These are phyloP conservation scores for Sinapis alba DNA, from an alignment of 441 rosid species.

Conservation along the genomic window DNA sequence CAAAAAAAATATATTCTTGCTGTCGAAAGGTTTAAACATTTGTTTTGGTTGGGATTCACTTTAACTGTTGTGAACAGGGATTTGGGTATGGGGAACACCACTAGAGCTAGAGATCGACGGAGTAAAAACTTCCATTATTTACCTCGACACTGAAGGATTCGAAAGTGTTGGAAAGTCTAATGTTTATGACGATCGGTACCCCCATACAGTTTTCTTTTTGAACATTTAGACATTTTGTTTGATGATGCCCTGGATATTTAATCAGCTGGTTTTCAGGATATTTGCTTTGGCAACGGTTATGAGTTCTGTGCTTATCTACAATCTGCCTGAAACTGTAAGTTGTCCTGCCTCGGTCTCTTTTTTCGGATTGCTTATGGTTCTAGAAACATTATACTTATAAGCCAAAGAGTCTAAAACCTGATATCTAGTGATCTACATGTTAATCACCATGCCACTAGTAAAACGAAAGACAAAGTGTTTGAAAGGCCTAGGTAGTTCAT, in stretches of 20 bases:
- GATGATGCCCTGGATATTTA: background rate
- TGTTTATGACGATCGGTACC: slow-evolving; percentile 96
- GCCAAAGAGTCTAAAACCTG: slow-evolving; percentile 7
- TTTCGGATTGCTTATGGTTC: slow-evolving; percentile 15
- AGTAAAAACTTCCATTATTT: slow-evolving; percentile 82
- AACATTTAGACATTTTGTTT: slow-evolving; percentile 1
- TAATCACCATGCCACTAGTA: background rate
- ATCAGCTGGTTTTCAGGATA: slow-evolving; percentile 60
- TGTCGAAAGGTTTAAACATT: background rate
- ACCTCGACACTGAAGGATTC: slow-evolving; percentile 98
- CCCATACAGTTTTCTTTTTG: slow-evolving; percentile 16
- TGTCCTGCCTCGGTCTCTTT: slow-evolving; percentile 25
- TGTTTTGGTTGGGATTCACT: slow-evolving; percentile 21
- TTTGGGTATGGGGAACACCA: slow-evolving; percentile 99
- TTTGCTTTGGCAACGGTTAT: slow-evolving; percentile 96
- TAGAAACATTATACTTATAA: background rate
- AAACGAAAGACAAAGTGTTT: background rate
- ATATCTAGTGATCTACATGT: background rate
- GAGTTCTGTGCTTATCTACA: slow-evolving; percentile 95
- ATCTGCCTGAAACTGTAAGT: slow-evolving; percentile 96
- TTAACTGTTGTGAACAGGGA: slow-evolving; percentile 56
- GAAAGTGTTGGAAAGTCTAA: slow-evolving; percentile 99
- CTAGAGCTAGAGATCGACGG: slow-evolving; percentile 76
- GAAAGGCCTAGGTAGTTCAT: background rate
- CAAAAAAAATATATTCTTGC: background rate